A percentile compares a stretch with the other conserved stretches of the same genome.
phyloP scores from a whole-genome alignment of 2,329 filamentous ascomycete genomes.

The Passalora sequoiae region DNA sequence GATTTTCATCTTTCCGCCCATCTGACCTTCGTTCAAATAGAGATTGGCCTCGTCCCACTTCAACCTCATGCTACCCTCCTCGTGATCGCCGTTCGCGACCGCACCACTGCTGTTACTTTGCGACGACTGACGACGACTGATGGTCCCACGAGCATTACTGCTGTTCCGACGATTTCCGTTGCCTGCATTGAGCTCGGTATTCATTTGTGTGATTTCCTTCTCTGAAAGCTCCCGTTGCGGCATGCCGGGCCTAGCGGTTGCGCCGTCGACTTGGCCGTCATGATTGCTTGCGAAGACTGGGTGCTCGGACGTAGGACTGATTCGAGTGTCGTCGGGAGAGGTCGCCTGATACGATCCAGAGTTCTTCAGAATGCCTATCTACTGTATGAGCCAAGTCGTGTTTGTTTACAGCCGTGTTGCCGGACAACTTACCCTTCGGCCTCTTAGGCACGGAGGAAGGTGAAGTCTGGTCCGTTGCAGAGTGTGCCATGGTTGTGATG shows the following conservation, averaged over 20 bases:
- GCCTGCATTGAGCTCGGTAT: slow-evolving; percentile 91
- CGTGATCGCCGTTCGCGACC: slow-evolving; percentile 36
- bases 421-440: slow-evolving; percentile 38
- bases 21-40: slow-evolving; percentile 94
- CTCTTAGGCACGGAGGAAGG: slow-evolving; percentile 36
- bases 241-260: slow-evolving; percentile 38
- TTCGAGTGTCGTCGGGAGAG: slow-evolving; percentile 42
- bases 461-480: slow-evolving; percentile 23
- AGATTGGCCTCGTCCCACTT: slow-evolving; percentile 99
- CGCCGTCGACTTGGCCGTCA: slow-evolving; percentile 26
- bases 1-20: slow-evolving; percentile 96
- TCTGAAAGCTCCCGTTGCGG: slow-evolving; percentile 55
- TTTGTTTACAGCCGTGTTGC: slow-evolving; percentile 1
- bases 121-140: slow-evolving; percentile 67
- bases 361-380: slow-evolving; percentile 87
- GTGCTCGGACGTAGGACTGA: slow-evolving; percentile 42
- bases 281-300: slow-evolving; percentile 24
- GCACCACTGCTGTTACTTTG: slow-evolving; percentile 23
- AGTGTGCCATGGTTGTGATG: slow-evolving; percentile 29
- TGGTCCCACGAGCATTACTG: slow-evolving; percentile 61
- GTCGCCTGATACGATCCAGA: slow-evolving; percentile 60
- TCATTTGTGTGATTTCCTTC: slow-evolving; percentile 87
- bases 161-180: slow-evolving; percentile 72
- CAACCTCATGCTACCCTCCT: slow-evolving; percentile 65
- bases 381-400: slow-evolving; percentile 8